These are phyloP conservation scores for Saccharomyces paradoxus DNA, from an alignment of 805 yeast genomes.

Conservation along the genomic window DNA sequence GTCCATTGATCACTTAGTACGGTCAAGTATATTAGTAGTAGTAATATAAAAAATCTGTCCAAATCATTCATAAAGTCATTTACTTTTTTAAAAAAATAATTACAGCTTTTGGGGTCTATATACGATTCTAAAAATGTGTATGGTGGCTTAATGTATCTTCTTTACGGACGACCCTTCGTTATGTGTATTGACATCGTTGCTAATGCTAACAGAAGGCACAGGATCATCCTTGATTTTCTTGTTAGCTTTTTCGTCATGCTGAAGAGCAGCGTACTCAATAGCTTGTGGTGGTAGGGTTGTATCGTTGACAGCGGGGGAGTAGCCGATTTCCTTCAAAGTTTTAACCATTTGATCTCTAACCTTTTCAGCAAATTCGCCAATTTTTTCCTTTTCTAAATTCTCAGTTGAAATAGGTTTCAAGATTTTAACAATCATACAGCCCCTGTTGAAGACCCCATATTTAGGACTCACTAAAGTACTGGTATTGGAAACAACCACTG, in stretches of 20 bases:
- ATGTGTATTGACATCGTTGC: not conserved
- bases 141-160: not conserved
- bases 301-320: constrained; percentile 30
- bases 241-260: not conserved
- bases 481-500: constrained; percentile 81
- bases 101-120: not conserved
- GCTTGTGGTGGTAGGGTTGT: constrained; percentile 26
- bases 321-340: constrained; percentile 33
- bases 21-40: not conserved
- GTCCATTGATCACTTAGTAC: not conserved
- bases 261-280: not conserved
- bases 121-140: not conserved
- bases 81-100: not conserved
- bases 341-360: constrained; percentile 51
- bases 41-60: not conserved
- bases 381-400: constrained; percentile 63
- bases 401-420: constrained; percentile 73
- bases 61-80: not conserved
- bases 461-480: constrained; percentile 59
- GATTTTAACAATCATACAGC: constrained; percentile 70
- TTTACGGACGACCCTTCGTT: not conserved
- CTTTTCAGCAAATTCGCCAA: constrained; percentile 48
- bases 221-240: not conserved
- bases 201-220: not conserved
- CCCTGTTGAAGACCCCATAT: constrained; percentile 59